phyloP scores from a whole-genome alignment of 306 rosid species.

The Carpinus fangiana region DNA sequence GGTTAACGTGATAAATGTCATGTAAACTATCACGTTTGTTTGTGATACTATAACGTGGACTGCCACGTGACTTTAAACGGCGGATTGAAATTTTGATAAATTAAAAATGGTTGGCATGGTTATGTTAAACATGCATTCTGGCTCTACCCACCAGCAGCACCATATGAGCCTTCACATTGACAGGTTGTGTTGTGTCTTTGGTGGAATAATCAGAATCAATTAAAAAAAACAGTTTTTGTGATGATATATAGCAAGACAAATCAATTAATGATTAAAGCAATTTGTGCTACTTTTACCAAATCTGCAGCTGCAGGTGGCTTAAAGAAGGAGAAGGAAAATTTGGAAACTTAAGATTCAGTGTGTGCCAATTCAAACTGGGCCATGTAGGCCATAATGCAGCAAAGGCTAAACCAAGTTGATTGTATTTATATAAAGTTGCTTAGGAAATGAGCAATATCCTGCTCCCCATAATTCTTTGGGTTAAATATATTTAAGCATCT shows the following conservation, averaged over 20 bases:
- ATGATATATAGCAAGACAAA: too few relatives aligned
- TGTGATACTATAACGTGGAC: too few relatives aligned
- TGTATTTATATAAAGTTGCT: conserved; percentile 32
- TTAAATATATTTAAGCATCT: too few relatives aligned
- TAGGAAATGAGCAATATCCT: conserved; percentile 22
- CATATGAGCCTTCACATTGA: background rate
- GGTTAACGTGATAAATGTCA: too few relatives aligned
- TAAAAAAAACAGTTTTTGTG: background rate
- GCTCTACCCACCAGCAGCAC: background rate
- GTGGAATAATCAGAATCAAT: background rate
- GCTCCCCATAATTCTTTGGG: background rate
- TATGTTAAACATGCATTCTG: background rate
- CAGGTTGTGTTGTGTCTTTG: background rate
- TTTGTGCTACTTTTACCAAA: background rate
- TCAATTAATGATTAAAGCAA: background rate
- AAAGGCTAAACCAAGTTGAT: background rate
- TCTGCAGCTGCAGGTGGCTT: background rate
- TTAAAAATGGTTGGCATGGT: background rate
- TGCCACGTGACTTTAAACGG: too few relatives aligned
- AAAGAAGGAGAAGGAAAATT: too few relatives aligned
- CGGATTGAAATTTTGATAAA: background rate
- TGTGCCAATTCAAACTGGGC: background rate
- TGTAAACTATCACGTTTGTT: too few relatives aligned
- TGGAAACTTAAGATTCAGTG: background rate
- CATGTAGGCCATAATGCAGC: background rate